Evolutionary conservation across 257 asterid genomes (phyloP).

Genomic region (Scutellaria baicalensis): DNA sequence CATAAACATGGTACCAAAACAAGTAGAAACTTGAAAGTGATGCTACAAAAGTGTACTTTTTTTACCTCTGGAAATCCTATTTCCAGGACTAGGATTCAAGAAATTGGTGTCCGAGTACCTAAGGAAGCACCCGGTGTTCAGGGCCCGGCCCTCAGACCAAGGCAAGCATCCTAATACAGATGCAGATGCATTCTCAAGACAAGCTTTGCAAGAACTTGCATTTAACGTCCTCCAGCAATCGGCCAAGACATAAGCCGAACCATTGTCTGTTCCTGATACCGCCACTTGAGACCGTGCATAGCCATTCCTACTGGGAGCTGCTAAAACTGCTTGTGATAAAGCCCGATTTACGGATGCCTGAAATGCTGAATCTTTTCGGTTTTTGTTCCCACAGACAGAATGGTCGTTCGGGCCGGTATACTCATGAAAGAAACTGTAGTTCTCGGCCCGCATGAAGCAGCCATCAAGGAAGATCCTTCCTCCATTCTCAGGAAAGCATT

Average conservation of each 20-base stretch:
- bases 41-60: not conserved
- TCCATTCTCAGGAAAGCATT: conserved; percentile 57
- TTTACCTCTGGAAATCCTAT: conserved; percentile 52
- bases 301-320: conserved; percentile 27
- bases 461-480: conserved; percentile 69
- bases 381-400: conserved; percentile 41
- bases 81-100: conserved; percentile 34
- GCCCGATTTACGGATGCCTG: conserved; percentile 31
- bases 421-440: conserved; percentile 53
- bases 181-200: conserved; percentile 42
- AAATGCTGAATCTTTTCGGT: conserved; percentile 21
- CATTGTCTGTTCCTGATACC: conserved; percentile 5
- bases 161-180: conserved; percentile 46
- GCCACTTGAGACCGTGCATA: conserved; percentile 28
- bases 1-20: not conserved
- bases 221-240: conserved; percentile 53
- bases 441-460: conserved; percentile 72
- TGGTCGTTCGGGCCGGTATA: conserved; percentile 34
- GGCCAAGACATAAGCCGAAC: conserved; percentile 42
- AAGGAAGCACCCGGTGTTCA: conserved; percentile 58
- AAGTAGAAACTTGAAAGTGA: not conserved
- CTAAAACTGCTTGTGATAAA: conserved; percentile 26
- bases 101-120: conserved; percentile 49
- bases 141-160: conserved; percentile 45
- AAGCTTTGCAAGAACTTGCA: conserved; percentile 35